A percentile compares a stretch with the other conserved stretches of the same genome.
phyloP scores from a whole-genome alignment of 2,329 filamentous ascomycete species.

The Aureobasidium mangrovei region DNA sequence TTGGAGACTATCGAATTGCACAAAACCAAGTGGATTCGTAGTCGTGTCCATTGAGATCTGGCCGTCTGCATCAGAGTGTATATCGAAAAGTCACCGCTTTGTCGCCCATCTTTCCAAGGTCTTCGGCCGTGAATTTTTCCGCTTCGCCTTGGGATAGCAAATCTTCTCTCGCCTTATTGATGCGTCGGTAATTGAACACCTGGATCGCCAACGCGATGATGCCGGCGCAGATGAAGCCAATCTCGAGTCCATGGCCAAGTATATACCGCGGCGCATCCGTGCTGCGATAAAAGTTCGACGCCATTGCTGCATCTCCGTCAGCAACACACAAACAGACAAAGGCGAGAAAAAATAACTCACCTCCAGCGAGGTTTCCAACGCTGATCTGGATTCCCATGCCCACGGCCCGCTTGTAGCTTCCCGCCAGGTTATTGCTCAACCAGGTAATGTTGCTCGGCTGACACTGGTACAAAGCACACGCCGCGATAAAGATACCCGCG shows the following conservation, averaged over 20 bases:
- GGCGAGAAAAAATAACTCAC: slow-evolving; percentile 2
- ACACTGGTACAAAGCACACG: slow-evolving; percentile 19
- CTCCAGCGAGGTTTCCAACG: slow-evolving; percentile 40
- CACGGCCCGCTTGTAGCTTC: slow-evolving; percentile 45
- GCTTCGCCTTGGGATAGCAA: slow-evolving; percentile 30
- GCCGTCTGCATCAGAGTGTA: slow-evolving; percentile 32
- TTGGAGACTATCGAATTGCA: no score
- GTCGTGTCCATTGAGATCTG: no score
- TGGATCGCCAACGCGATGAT: slow-evolving; percentile 37
- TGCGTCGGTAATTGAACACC: slow-evolving; percentile 44
- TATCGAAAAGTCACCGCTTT: slow-evolving; percentile 56
- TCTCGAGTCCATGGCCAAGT: slow-evolving; percentile 43
- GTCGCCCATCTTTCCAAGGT: slow-evolving; percentile 53
- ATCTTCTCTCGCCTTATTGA: slow-evolving; percentile 49
- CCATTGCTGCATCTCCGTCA: slow-evolving; percentile 48
- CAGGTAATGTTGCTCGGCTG: slow-evolving; percentile 34
- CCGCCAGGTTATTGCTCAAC: slow-evolving; percentile 46
- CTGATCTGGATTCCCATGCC: slow-evolving; percentile 42
- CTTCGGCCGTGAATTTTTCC: slow-evolving; percentile 38
- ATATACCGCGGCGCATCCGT: slow-evolving; percentile 42
- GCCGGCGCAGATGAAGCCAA: slow-evolving; percentile 41
- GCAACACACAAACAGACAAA: background rate
- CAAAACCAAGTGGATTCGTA: no score
- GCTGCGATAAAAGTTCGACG: slow-evolving; percentile 60
- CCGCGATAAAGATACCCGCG: slow-evolving; percentile 24